Conservation (phyloP, 129 eudicot genomes). For the Oenanthe sinensis region DNA sequence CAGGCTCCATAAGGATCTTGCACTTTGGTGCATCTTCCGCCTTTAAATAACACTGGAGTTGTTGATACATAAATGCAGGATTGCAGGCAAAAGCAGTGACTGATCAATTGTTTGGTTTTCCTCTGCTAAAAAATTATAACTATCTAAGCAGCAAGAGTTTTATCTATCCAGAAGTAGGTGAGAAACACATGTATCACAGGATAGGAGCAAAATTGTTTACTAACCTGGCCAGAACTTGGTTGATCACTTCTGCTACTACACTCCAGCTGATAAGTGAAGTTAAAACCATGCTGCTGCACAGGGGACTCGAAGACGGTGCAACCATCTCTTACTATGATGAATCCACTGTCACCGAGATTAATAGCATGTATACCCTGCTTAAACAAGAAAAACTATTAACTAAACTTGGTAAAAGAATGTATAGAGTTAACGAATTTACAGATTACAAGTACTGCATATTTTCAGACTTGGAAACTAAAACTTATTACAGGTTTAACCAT, state of each 20-base stretch:
- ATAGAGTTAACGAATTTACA: background rate
- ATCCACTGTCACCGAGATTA: conserved; percentile 95
- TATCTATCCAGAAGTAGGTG: background rate
- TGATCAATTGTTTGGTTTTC: background rate
- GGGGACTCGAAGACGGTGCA: conserved; percentile 63
- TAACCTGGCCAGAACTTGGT: conserved; percentile 91
- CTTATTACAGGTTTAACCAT: background rate
- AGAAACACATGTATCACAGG: background rate
- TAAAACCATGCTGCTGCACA: conserved; percentile 80
- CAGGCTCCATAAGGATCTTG: too few species aligned
- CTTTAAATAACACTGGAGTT: background rate
- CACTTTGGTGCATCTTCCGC: background rate
- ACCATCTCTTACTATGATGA: conserved; percentile 75
- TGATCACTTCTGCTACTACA: conserved; percentile 46
- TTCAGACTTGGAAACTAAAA: background rate
- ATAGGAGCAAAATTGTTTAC: conserved; percentile 1
- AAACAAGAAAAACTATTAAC: background rate
- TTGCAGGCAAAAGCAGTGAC: background rate
- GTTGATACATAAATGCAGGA: background rate
- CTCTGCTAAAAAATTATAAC: background rate
- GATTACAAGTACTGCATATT: background rate
- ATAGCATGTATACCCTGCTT: conserved; percentile 67
- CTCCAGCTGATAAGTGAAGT: conserved; percentile 73
- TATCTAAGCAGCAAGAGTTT: background rate
- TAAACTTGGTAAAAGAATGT: background rate